phyloP scores from a whole-genome alignment of 1,284 basidiomycete species.

The Exobasidium cylindrosporum region DNA sequence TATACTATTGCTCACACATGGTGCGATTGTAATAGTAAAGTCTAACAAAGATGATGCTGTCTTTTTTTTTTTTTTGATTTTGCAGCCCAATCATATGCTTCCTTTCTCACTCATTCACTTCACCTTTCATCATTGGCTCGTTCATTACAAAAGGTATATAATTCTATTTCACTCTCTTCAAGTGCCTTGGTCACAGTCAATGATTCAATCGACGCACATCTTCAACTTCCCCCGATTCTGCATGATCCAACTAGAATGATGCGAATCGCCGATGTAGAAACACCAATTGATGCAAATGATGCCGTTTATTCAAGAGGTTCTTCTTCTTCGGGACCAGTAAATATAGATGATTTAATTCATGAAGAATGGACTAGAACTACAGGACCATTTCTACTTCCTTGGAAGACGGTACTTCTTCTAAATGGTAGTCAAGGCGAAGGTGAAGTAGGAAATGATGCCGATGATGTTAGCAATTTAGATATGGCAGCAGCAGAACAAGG shows the following conservation, averaged over 20 bases:
- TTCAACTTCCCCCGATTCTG: conserved; percentile 50
- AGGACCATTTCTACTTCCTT: conserved; percentile 74
- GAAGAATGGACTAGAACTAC: conserved; percentile 48
- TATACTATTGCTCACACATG: not conserved
- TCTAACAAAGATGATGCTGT: conserved; percentile 1
- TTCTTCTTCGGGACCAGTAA: not conserved
- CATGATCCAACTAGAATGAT: conserved; percentile 32
- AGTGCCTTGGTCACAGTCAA: conserved; percentile 46
- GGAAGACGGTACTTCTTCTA: conserved; percentile 82
- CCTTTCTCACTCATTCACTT: conserved; percentile 31
- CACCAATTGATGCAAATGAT: conserved; percentile 44
- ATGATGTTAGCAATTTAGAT: not conserved
- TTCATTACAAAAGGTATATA: conserved; percentile 35
- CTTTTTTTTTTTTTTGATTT: not conserved
- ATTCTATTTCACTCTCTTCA: conserved; percentile 35
- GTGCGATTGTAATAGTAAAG: not conserved
- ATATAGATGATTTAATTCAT: conserved; percentile 3
- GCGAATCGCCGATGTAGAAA: conserved; percentile 39
- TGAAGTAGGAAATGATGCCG: not conserved
- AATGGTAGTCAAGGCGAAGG: not conserved
- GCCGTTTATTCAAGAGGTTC: conserved; percentile 22
- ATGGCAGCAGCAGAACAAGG: conserved; percentile 17
- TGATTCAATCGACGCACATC: conserved; percentile 41
- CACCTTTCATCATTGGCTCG: conserved; percentile 42
- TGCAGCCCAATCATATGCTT: conserved; percentile 22